Base-by-base conservation (phyloP, 768 basidiomycete genomes). In the Tephrocybe sp. region DNA sequence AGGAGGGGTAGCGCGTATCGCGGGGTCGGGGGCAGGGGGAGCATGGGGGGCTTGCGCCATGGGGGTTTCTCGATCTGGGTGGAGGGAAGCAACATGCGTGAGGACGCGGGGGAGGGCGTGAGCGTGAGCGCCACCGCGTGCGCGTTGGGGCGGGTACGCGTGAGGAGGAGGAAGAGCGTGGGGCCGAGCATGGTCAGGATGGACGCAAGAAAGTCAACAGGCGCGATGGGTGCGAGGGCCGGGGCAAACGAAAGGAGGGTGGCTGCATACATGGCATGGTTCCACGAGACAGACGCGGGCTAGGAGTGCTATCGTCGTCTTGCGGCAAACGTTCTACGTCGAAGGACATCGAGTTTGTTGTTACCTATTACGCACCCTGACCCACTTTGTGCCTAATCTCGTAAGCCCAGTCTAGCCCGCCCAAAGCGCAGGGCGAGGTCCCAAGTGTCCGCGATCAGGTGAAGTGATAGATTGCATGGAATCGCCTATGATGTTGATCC, bases 171-270 rank as follows among this genome's bases (percentile, higher is more conserved):
- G 11, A 48, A 23, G 34, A 40, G 21, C 2, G 56, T 48, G 7
- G 43, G 33, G 2, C 37, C 39, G 24, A 58, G 33, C 4, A 50
- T 51, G 24, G 47, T 21, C 17, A 54, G 41, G 5, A 45, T 40
- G 33, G 45, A 58, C 10, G 33, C 45, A 21, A 58, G 53, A 17
- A 34, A 48, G 4, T 51, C 18, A 1, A 58, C 23, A 5, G 56
- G 56, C 0, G 56, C 46, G 12, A 53, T 36, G 33, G 37, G 36
- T 10, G 52, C 52, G 23, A 51, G 43, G 14, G 21, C 45, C 10
- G 56, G 30, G 6, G 39, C 37, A 23, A 58, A 48, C 4, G 56
- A 44, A 25, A 58, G 47, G 21, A 58, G n/a, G 30, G 53, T 58
- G 38, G 56, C 55, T 57, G 26, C 17, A 30, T 10, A 11, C 18